phyloP scores from a whole-genome alignment of 2,329 filamentous ascomycete species.

The Sporothrix phasma region DNA sequence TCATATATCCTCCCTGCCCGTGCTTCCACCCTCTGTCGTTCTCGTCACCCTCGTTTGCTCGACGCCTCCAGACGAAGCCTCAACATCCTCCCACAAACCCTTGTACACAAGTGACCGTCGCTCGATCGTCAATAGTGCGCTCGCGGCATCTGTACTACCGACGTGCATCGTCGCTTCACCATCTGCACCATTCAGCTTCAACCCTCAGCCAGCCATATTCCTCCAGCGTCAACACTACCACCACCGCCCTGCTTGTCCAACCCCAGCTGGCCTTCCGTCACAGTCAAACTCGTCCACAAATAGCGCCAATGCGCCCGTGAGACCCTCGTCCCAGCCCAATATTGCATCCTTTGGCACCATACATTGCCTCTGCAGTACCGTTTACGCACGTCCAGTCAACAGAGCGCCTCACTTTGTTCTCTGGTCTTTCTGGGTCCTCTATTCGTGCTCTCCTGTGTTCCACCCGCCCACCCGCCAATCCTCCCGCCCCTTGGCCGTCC shows the following conservation, averaged over 20 bases:
- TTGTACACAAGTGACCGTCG: background rate
- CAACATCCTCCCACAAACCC: background rate
- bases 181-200: background rate
- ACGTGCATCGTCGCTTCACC: background rate
- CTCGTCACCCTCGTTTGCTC: background rate
- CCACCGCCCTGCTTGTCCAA: background rate
- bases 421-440: background rate
- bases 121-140: background rate
- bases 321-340: background rate
- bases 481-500: background rate
- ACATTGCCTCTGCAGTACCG: constrained; percentile 1
- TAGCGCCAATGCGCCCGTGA: background rate
- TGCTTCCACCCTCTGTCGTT: background rate
- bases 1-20: constrained; percentile 2
- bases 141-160: background rate
- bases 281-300: too few relatives aligned
- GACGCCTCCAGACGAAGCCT: background rate
- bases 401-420: background rate
- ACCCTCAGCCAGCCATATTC: background rate
- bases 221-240: background rate
- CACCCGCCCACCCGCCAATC: background rate
- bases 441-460: background rate
- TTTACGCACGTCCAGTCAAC: background rate
- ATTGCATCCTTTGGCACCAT: background rate
- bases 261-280: background rate